A percentile compares a stretch with the other conserved stretches of the same genome.
Evolutionary conservation across 768 basidiomycete species (phyloP).

Genomic region (Crassisporium funariophilum): DNA sequence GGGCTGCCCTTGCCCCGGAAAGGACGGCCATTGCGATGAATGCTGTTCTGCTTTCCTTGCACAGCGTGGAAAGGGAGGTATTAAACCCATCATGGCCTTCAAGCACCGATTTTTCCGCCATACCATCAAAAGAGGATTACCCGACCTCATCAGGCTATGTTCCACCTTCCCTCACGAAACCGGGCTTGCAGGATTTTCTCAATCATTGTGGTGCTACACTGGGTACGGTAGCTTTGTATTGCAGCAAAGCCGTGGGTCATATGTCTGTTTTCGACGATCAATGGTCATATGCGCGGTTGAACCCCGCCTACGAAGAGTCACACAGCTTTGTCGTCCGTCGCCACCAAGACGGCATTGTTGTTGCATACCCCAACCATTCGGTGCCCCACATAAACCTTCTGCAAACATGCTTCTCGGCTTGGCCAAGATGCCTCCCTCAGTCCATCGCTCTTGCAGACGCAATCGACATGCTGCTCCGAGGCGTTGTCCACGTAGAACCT

Average conservation of each 20-base stretch:
- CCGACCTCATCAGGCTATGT: slow-evolving; percentile 67
- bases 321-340: slow-evolving; percentile 68
- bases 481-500: slow-evolving; percentile 86
- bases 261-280: slow-evolving; percentile 89
- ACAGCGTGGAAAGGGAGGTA: slow-evolving; percentile 72
- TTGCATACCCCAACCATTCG: slow-evolving; percentile 67
- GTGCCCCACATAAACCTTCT: slow-evolving; percentile 70
- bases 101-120: slow-evolving; percentile 62
- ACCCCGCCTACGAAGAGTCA: slow-evolving; percentile 66
- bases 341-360: slow-evolving; percentile 59
- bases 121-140: slow-evolving; percentile 63
- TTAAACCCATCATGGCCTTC: slow-evolving; percentile 78
- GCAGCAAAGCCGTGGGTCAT: slow-evolving; percentile 63
- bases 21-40: slow-evolving; percentile 73
- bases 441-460: slow-evolving; percentile 58
- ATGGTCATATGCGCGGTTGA: slow-evolving; percentile 65
- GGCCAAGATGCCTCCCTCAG: slow-evolving; percentile 78
- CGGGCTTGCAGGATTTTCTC: slow-evolving; percentile 73
- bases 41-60: slow-evolving; percentile 74
- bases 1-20: slow-evolving; percentile 62
- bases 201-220: slow-evolving; percentile 63
- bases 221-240: slow-evolving; percentile 56
- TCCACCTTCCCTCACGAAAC: slow-evolving; percentile 57
- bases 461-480: slow-evolving; percentile 78
- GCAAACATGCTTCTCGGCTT: slow-evolving; percentile 76